phyloP scores from a whole-genome alignment of 768 basidiomycete genomes.

The Daedaleopsis nitida region DNA sequence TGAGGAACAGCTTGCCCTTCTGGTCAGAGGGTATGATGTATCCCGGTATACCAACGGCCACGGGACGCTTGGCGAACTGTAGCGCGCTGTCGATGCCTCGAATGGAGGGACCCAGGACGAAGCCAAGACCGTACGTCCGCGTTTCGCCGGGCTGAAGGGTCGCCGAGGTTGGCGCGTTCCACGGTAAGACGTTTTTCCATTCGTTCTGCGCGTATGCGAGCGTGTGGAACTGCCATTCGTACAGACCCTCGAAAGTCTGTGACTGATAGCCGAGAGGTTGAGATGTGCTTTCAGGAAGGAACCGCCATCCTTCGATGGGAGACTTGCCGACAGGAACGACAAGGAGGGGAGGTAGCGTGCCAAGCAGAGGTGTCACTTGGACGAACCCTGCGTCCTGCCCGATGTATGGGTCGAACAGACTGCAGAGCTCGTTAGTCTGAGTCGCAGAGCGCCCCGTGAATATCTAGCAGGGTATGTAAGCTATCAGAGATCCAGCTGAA shows the following conservation, averaged over 20 bases:
- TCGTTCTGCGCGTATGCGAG: slow-evolving; percentile 58
- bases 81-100: slow-evolving; percentile 50
- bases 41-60: slow-evolving; percentile 55
- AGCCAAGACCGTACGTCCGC: slow-evolving; percentile 56
- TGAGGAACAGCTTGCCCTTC: slow-evolving; percentile 53
- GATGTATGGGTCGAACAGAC: slow-evolving; percentile 58
- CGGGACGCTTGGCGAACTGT: slow-evolving; percentile 42
- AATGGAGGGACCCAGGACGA: slow-evolving; percentile 52
- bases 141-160: slow-evolving; percentile 48
- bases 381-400: slow-evolving; percentile 60
- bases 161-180: slow-evolving; percentile 55
- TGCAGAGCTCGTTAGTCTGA: slow-evolving; percentile 53
- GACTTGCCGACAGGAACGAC: slow-evolving; percentile 45
- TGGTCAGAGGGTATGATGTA: slow-evolving; percentile 54
- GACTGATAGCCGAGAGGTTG: slow-evolving; percentile 53
- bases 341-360: slow-evolving; percentile 53
- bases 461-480: slow-evolving; percentile 39
- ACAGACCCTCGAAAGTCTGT: slow-evolving; percentile 60
- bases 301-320: slow-evolving; percentile 62
- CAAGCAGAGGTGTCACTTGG: slow-evolving; percentile 52
- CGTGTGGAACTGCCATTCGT: slow-evolving; percentile 64
- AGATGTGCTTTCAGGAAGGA: slow-evolving; percentile 51
- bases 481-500: background rate
- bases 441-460: slow-evolving; percentile 56
- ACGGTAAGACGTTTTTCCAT: slow-evolving; percentile 52